Evolutionary conservation across 805 yeast genomes (phyloP), one percentile per base, ranked within the genome.

Genomic region (Pichia membranifaciens): DNA sequence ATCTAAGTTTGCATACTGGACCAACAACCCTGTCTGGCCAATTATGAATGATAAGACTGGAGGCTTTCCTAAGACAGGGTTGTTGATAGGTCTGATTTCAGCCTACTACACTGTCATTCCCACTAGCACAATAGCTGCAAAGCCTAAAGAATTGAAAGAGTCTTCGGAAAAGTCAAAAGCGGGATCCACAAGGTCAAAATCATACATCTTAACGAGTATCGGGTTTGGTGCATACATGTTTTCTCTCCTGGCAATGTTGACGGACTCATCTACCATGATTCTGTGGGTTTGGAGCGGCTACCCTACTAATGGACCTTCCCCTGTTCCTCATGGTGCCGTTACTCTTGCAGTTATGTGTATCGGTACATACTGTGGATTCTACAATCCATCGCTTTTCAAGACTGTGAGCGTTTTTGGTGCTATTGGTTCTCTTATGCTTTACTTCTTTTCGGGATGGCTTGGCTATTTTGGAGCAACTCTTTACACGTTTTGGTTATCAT

Each of bases 21-120:
- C 98, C 2, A 90, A 90, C 61, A 93, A 93, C 62, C 99, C 99
- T 34, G 71, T 89, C 41, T 93, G 99, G 99, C 95, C 98, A 25
- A 84, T 90, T 43, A 82, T 93, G 90, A 82, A 89, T 62, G 73
- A 73, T 16, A 76, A 71, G 12, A 89, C 87, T 56, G 96, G 97
- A 17, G 99, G 99, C 13, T 79, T 79, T 73, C 91, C 91, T 65
- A 72, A 71, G 44, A 66, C 79, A 28, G 95, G 93, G 36, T 64
- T 88, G 3, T 64, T 71, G 4, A 50, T 84, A 43, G 96, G 95
- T 20, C 56, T 82, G 4, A 53, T 75, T 9, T 74, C 80, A 35
- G 89, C 91, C 3, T 55, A 78, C n/a, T 69, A 82, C 47, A 78
- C 96, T 3, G 51, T 43, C 20, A 39, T 58, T 10, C 61, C 64